Base-by-base conservation (phyloP, 139 green algal species). In the Chlamydomonas sp. region DNA sequence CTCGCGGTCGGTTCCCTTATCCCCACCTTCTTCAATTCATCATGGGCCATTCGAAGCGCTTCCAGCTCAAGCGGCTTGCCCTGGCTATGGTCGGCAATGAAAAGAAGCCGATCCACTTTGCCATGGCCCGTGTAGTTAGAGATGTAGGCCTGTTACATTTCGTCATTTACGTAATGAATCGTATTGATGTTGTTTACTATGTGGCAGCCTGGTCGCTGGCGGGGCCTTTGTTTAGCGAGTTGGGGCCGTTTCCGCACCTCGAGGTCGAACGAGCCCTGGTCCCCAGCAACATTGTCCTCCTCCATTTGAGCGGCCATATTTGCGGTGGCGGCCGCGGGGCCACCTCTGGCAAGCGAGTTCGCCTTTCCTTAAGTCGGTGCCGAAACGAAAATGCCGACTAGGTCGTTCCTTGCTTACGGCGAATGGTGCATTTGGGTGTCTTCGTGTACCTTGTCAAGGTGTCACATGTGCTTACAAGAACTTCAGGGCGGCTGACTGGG, bases 101-200 rank as follows among this genome's bases (percentile, higher is more conserved):
- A 98, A 5, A 97, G 9, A 7, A 98, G 91, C 61, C 96, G 90
- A 63, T 95, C 85, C 4, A 97, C 90, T 69, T 93, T 95, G 0
- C 91, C 92, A 80, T 97, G 95, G 0, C 92, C 93, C 5, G 81
- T 94, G 87, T 97, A 98, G 76, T 91, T 93, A 8, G 85, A 80
- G 10, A 96, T 93, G 82, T 97, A 97, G 0, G 87, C 90, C 96
- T 98, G 93, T 80, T 15, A 57, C 10, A n/a, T 61, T 59, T 18
- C 20, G 6, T 49, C 60, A 66, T 9, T 17, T 74, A 64, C 3
- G 4, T 31, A 49, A 2, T 73, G n/a, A 3, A 78, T 18, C 2
- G 6, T 4, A 4, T 1, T 4, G 6, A 63, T 8, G 5, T 59
- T 78, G 49, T 49, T n/a, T n/a, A 3, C 20, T 49, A 49, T 49